A percentile compares a stretch with the other conserved stretches of the same genome.
phyloP scores from a whole-genome alignment of 129 eudicot species.

The Arctium lappa region DNA sequence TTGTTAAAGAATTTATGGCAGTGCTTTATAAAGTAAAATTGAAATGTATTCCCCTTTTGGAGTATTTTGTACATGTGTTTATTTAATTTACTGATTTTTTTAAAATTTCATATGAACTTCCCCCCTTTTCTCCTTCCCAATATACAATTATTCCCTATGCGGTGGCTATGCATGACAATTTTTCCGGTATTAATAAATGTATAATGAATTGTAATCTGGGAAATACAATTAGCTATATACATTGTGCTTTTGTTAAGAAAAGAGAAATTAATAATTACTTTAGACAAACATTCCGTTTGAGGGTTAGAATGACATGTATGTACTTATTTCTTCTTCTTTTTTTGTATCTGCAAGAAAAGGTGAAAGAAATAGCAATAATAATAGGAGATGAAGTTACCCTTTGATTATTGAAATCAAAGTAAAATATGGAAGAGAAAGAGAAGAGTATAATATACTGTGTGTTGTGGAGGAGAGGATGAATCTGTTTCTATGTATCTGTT shows the following conservation, averaged over 20 bases:
- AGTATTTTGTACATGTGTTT: background rate
- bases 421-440: too few species aligned
- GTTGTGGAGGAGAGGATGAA: too few species aligned
- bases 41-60: background rate
- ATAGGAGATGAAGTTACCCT: too few species aligned
- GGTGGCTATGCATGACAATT: background rate
- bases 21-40: too few species aligned
- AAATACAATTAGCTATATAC: background rate
- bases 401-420: too few species aligned
- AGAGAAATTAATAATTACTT: too few species aligned
- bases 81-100: background rate
- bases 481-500: too few species aligned
- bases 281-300: background rate
- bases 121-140: background rate
- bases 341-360: too few species aligned
- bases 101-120: background rate
- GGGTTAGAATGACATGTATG: background rate
- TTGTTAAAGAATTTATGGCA: background rate
- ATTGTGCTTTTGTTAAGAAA: background rate
- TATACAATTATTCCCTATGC: background rate
- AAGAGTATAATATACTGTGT: too few species aligned
- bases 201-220: background rate
- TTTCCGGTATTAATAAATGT: background rate
- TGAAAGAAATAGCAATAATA: too few species aligned
- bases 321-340: background rate